A percentile compares a stretch with the other conserved stretches of the same genome.
Evolutionary conservation across 2,329 filamentous ascomycete genomes (phyloP).

Genomic region (Ceratocystis eucalypticola): DNA sequence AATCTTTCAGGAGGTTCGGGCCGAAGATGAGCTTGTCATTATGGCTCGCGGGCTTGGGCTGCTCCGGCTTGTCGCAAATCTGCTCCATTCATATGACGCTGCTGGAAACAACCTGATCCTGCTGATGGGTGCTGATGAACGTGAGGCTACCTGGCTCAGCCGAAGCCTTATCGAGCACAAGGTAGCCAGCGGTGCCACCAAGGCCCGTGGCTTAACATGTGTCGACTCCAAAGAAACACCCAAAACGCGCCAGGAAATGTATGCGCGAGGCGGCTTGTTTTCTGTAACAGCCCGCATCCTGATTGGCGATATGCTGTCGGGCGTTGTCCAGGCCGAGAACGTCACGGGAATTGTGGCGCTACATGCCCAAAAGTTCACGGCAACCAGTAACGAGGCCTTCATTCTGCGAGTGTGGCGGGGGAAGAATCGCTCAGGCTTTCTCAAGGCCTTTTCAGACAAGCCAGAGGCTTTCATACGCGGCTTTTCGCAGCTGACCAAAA

Average conservation of each 20-base stretch:
- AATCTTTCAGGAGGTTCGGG: slow-evolving; percentile 77
- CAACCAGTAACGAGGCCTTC: slow-evolving; percentile 86
- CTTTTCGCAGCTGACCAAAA: slow-evolving; percentile 74
- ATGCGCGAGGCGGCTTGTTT: slow-evolving; percentile 76
- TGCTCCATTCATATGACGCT: slow-evolving; percentile 92
- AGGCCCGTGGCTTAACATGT: slow-evolving; percentile 71
- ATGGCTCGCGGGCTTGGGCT: slow-evolving; percentile 85
- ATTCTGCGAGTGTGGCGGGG: slow-evolving; percentile 88
- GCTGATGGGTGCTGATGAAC: slow-evolving; percentile 76
- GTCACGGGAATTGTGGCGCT: slow-evolving; percentile 79
- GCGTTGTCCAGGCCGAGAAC: slow-evolving; percentile 63
- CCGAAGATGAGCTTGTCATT: slow-evolving; percentile 86
- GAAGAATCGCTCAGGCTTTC: slow-evolving; percentile 82
- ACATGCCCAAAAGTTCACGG: slow-evolving; percentile 74
- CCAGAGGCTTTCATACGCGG: slow-evolving; percentile 82
- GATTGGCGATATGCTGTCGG: slow-evolving; percentile 84
- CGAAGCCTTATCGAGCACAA: slow-evolving; percentile 93
- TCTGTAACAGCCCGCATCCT: slow-evolving; percentile 92
- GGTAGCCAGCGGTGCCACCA: slow-evolving; percentile 52
- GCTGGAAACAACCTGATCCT: slow-evolving; percentile 87
- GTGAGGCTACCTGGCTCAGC: slow-evolving; percentile 93
- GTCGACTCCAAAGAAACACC: slow-evolving; percentile 93
- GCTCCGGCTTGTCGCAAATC: slow-evolving; percentile 83
- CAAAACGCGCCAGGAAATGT: slow-evolving; percentile 85
- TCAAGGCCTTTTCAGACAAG: slow-evolving; percentile 91